A percentile compares a stretch with the other conserved stretches of the same genome.
Evolutionary conservation across 495 filamentous ascomycete genomes (phyloP).

Genomic region (Penicillium goetzii): DNA sequence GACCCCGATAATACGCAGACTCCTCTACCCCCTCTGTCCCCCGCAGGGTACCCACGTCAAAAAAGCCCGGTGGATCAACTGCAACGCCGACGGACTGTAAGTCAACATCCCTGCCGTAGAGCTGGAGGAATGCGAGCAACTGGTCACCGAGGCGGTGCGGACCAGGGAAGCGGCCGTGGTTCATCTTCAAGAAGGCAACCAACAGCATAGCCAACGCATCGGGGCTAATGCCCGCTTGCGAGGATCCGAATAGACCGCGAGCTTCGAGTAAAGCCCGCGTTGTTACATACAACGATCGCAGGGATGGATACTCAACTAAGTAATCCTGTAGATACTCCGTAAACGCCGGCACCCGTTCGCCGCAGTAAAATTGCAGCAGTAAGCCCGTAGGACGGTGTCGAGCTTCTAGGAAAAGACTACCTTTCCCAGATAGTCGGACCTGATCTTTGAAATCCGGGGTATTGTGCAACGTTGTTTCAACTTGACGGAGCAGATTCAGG

Average conservation of each 20-base stretch:
- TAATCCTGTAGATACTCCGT: constrained; percentile 51
- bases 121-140: constrained; percentile 54
- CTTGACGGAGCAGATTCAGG: constrained; percentile 25
- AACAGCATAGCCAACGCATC: constrained; percentile 60
- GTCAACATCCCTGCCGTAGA: constrained; percentile 51
- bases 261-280: constrained; percentile 54
- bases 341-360: constrained; percentile 36
- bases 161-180: constrained; percentile 36
- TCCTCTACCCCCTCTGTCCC: constrained; percentile 14
- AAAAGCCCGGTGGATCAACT: constrained; percentile 52
- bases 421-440: constrained; percentile 21
- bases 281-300: constrained; percentile 53
- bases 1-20: constrained; percentile 41
- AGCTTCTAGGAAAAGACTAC: constrained; percentile 31
- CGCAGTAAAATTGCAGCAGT: constrained; percentile 49
- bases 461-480: constrained; percentile 27
- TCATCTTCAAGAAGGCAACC: constrained; percentile 55
- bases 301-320: constrained; percentile 50
- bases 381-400: constrained; percentile 53
- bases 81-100: constrained; percentile 52
- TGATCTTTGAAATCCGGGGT: constrained; percentile 17
- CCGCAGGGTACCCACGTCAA: constrained; percentile 32
- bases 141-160: constrained; percentile 41
- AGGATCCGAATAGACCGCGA: constrained; percentile 49
- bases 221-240: constrained; percentile 48